Base-by-base conservation (phyloP, 345 rosid genomes). In the Hibiscus trionum region DNA sequence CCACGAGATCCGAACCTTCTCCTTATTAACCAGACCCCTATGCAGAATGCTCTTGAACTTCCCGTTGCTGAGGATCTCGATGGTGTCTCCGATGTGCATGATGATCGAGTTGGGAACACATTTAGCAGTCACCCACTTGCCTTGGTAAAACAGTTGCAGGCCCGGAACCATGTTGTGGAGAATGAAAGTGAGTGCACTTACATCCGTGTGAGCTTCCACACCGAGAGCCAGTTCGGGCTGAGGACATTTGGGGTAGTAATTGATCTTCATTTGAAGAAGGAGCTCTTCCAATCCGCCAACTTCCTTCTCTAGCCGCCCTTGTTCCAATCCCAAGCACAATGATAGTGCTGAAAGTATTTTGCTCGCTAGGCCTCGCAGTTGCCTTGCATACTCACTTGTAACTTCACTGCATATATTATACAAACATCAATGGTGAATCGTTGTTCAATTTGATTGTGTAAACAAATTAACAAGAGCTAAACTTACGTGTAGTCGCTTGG, bases 101-200 rank as follows among this genome's bases (percentile, higher is more conserved):
- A 59, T 59, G 62, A 59, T 59, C 8, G 62, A 59, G 35, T 59
- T 59, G 0, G 62, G 62, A 59, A 59, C 62, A 59, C 62, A 59
- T 26, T 59, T 59, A 11, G 62, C 62, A 7, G 35, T 26, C 62
- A 59, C 62, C 62, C 62, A 59, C 7, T 59, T 59, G n/a, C 16
- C 62, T 27, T 59, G n/a, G 35, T 59, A 59, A 26, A 59, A 59
- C 35, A 59, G 62, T 59, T 59, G 62, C n/a, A 59, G 62, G 3
- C 62, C 62, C 5, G 62, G 62, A 59, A 59, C 62, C 62, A 59
- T 59, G 35, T 59, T 59, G 62, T 59, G 62, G 62, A 59, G 62
- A 26, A 59, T 59, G 37, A 59, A 59, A 26, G 62, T 59, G 35
- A 59, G 62, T 59, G 62, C 62, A 59, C 62, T 59, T 59, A 59